Base-by-base conservation (phyloP, 2,329 filamentous ascomycete genomes). In the Aspergillus niger region DNA sequence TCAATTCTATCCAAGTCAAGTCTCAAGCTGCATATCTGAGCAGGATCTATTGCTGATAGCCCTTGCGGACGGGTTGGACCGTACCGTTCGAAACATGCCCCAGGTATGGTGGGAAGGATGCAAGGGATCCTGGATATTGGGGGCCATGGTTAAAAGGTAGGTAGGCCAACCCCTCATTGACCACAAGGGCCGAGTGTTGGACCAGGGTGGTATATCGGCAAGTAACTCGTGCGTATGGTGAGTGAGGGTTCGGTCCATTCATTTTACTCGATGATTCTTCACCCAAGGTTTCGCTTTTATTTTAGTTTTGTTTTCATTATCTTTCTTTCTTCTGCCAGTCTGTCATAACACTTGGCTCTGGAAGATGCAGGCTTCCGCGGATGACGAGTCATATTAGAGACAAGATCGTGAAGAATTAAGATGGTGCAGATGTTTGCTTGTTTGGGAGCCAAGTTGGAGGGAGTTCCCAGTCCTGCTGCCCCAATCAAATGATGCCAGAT, bases 1-100 rank as follows among this genome's bases (percentile, higher is more conserved):
- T 13, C 41, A 44, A 44, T 44, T 13, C 47, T 28, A 10, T n/a
- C 47, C 47, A 17, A 32, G 47, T 30, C 15, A 50, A 36, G 32
- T 36, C 32, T 36, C 47, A 50, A 15, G 47, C 47, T 30, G 47
- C 47, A 50, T 32, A 50, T 30, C 47, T 50, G 47, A 30, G 24
- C 8, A 8, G 44, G 6, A 49, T 49, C 26, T 17, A 30, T 32
- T 50, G 43, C 30, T 55, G 39, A 55, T 55, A 30, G 49, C 48
- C 58, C 56, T 59, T 62, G 55, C 55, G 55, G 38, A 53, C 64
- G 62, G 64, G 62, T 60, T 65, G 64, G 64, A 58, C 64, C 64
- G 64, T 62, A 59, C 50, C 54, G 50, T 51, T 13, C 54, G 17
- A 47, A 20, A 55, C 43, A 43, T 47, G 17, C 30, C 59, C 20